Evolutionary conservation across 2,329 filamentous ascomycete species (phyloP), one percentile per base, ranked within the genome.

Genomic region (Claviceps capensis): DNA sequence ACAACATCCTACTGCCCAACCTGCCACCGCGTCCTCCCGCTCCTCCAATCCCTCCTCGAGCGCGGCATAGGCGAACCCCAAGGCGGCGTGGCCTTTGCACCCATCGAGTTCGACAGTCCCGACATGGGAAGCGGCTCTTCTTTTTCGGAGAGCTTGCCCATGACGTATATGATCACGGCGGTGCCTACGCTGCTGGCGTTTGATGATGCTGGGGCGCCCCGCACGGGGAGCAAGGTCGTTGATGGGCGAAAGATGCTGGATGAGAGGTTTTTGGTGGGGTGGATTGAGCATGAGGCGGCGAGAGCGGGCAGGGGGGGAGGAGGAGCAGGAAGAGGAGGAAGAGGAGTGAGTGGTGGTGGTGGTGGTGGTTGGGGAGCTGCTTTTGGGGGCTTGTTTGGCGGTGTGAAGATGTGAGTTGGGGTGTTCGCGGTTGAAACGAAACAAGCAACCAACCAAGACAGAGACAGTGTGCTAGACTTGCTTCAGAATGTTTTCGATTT

Each of bases 131-230:
- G 42, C 22, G 16, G 43, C 17, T 62, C 63, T 1, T 53, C 48
- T 1, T 60, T 60, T 22, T 57, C 59, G 40, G 60, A 65, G 14
- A 65, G 59, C 54, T 61, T 80, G 17, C 75, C 74, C 6, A 67
- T 74, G 60, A 71, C 69, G 6, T 82, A 79, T 62, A 77, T 79
- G 75, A 77, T 82, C 58, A 78, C 70, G 26, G 71, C 71, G 16
- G 69, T 81, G 55, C 79, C 79, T 23, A 81, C 77, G 8, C 63
- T 83, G 52, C 65, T 82, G 48, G 74, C 72, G 60, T 81, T 82
- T 58, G 76, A 79, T 58, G 75, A 79, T 53, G 72, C 70, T 17
- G 74, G 75, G 46, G 77, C 79, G 63, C 69, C 75, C 1, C 71
- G 76, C 62, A 64, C 65, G 1, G 60, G 65, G 50, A 76, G 73